Base-by-base conservation (phyloP, 331 rosid species). In the Acacia pycnantha region DNA sequence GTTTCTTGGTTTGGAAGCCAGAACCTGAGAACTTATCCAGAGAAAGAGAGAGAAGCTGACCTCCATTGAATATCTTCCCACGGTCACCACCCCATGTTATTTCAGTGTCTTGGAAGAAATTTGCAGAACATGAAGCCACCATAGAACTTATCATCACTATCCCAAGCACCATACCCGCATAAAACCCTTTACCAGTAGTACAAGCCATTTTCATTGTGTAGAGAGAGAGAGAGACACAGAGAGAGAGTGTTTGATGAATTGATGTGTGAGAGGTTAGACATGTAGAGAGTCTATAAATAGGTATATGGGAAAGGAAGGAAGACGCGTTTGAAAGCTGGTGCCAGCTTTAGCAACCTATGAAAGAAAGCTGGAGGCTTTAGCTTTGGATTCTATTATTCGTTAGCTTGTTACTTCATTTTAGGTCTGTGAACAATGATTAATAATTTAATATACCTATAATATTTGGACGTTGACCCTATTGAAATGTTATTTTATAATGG, bases 21-120 rank as follows among this genome's bases (percentile, higher is more conserved):
- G 91, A 90, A 15, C 93, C 93, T 72, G 93, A 90, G 26, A 75
- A 81, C 15, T 37, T 83, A 82, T 90, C 93, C 35, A 90, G 41
- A 26, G 93, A 90, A 0, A 90, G 70, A 69, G 93, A 84, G 0
- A 90, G 90, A 62, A 90, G 89, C 66, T 75, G 85, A 10, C 91
- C 90, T 61, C 78, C 80, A 5, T 40, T 74, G 73, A 82, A 79
- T 37, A 88, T 67, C 79, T 86, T 86, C 2, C 86, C 90, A n/a
- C 90, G 79, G 2, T 64, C 22, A 3, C 46, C 85, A 16, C 93
- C 93, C 91, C 93, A 90, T 37, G 79, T 84, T 1, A 90, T 22
- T 51, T 90, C 89, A 19, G 88, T 86, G 54, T 88, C 90, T 61
- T 79, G 86, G 69, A 72, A 67, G 61, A 90, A 88, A 82, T 77